A percentile compares a stretch with the other conserved stretches of the same genome.
These are phyloP conservation scores for Calonectria hawksworthii DNA, from an alignment of 2,329 filamentous ascomycete species.

Conservation along the genomic window DNA sequence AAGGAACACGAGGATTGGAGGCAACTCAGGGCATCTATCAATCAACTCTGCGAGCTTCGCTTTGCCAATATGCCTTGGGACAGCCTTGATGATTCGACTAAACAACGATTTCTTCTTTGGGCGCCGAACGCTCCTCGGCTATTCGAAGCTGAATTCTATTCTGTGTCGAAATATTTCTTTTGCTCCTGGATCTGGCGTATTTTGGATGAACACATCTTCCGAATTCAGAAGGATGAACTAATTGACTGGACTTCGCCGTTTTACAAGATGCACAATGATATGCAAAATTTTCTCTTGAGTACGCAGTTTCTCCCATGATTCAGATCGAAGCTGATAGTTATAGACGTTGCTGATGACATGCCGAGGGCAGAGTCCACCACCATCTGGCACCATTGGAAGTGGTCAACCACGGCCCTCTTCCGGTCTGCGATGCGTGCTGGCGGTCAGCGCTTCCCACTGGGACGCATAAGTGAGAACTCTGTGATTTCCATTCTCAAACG, in stretches of 20 bases:
- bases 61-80: not conserved
- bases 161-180: not conserved
- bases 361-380: not conserved
- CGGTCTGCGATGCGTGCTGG: not conserved
- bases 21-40: not conserved
- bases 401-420: not conserved
- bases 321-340: not conserved
- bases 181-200: not conserved
- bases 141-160: not conserved
- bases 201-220: not conserved
- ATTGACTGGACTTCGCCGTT: not conserved
- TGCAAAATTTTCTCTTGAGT: not conserved
- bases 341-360: not conserved
- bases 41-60: not conserved
- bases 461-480: not conserved
- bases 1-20: not conserved
- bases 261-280: not conserved
- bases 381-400: not conserved
- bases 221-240: not conserved
- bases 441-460: not conserved
- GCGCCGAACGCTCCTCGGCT: not conserved
- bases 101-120: not conserved
- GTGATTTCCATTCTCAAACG: not conserved
- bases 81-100: not conserved
- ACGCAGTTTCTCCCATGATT: not conserved